phyloP scores from a whole-genome alignment of 495 filamentous ascomycete species.

The Lasiosphaeriaceae sp. region DNA sequence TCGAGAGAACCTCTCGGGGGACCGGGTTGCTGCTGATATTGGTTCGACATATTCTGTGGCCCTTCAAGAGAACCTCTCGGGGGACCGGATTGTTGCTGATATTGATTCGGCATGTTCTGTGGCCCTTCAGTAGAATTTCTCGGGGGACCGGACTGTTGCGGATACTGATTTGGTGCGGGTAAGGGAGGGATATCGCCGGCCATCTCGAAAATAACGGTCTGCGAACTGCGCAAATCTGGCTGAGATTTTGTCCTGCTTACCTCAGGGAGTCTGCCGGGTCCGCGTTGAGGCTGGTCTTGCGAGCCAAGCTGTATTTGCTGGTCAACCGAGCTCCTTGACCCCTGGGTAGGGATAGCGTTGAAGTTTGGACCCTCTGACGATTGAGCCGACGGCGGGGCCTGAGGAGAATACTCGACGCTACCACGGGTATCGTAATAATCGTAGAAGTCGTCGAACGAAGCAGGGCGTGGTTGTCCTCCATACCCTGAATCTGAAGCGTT shows the following conservation, averaged over 20 bases:
- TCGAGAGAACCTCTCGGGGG: no score
- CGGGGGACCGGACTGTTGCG: constrained; percentile 12
- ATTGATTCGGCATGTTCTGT: neutral
- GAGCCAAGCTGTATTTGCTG: constrained; percentile 34
- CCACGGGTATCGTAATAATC: constrained; percentile 48
- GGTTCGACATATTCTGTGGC: no score
- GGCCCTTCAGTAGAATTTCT: neutral
- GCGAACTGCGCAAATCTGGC: constrained; percentile 58
- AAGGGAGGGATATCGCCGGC: constrained; percentile 54
- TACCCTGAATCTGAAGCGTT: constrained; percentile 17
- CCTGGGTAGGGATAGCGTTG: constrained; percentile 54
- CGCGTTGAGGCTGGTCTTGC: constrained; percentile 36
- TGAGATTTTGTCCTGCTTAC: constrained; percentile 61
- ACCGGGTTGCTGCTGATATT: no score
- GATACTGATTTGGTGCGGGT: constrained; percentile 40
- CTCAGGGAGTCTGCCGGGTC: constrained; percentile 39
- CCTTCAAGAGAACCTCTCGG: no score
- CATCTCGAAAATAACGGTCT: constrained; percentile 68
- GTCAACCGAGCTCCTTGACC: constrained; percentile 47
- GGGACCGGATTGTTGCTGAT: neutral
- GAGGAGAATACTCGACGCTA: constrained; percentile 23
- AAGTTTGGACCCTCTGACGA: constrained; percentile 69
- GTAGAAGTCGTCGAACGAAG: constrained; percentile 50
- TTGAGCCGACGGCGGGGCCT: constrained; percentile 30
- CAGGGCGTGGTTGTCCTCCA: constrained; percentile 23